phyloP scores from a whole-genome alignment of 2,329 filamentous ascomycete species.

The Diaporthe citrichinensis region DNA sequence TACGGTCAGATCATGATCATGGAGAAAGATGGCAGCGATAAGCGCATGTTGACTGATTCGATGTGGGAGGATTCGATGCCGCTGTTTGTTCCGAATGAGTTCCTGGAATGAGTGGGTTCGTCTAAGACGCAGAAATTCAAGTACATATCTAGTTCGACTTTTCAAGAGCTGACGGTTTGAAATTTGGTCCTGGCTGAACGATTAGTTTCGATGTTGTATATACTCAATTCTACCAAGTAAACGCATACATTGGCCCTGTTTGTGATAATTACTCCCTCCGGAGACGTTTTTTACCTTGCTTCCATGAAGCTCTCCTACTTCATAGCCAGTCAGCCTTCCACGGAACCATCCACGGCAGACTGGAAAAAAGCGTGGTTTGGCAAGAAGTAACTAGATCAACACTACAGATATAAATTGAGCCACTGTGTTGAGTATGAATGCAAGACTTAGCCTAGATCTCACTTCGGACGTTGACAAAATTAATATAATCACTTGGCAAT shows the following conservation, averaged over 20 bases:
- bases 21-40: slow-evolving; percentile 56
- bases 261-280: neutral
- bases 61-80: slow-evolving; percentile 54
- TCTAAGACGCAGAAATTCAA: neutral
- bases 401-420: too few species aligned
- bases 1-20: slow-evolving; percentile 61
- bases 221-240: neutral
- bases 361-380: too few species aligned
- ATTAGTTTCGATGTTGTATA: neutral
- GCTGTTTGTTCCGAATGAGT: slow-evolving; percentile 41
- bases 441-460: too few species aligned
- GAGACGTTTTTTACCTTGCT: neutral
- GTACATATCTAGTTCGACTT: neutral
- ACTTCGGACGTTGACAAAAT: too few species aligned
- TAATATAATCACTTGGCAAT: too few species aligned
- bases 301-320: neutral
- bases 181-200: neutral
- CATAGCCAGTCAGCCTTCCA: too few species aligned
- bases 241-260: neutral
- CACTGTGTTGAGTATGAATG: too few species aligned
- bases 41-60: slow-evolving; percentile 49
- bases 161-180: neutral
- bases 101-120: neutral
- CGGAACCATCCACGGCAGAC: neutral
- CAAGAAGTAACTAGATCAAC: too few species aligned